Evolutionary conservation across 1,139 yeast genomes (phyloP), one percentile per base, ranked within the genome.

Genomic region (Zhuliangozyma parablackwelliae): DNA sequence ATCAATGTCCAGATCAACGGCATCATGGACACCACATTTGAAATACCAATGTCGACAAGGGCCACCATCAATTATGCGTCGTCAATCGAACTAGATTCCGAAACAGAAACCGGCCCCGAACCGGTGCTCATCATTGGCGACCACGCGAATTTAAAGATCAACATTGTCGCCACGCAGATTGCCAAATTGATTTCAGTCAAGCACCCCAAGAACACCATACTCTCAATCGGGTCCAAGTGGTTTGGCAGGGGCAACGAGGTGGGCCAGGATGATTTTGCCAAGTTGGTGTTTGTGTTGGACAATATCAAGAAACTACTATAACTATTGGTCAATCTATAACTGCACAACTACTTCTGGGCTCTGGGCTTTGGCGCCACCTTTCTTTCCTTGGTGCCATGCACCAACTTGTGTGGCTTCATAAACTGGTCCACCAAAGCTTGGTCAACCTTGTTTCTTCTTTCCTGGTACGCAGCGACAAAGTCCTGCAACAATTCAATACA

Each of bases 351-450:
- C 51, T 44, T 43, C 48, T 55, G 39, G 10, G 33, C 20, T 57
- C 77, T 78, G 44, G 66, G 72, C 61, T 82, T 84, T 10, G 71
- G 73, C 12, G 90, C 80, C 32, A 85, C 92, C 38, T 70, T 59
- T 65, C 95, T 78, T 60, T 82, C 83, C 54, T 75, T 73, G 40
- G 72, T 59, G 25, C 96, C 96, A 71, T 78, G 81, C 35, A 77
- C 78, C 55, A 89, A 76, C 58, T 82, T 78, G 54, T 94, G 95
- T 31, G 96, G 88, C 53, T 77, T 80, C 92, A 88, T 92, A 60
- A 82, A 94, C 43, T 73, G 59, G 36, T 76, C 78, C 38, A 89
- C 69, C n/a, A 68, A 63, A n/a, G 68, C 80, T 36, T 84, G 83
- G 45, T 82, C 78, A 36, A 92, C 80, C 40, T 65, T 60, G 29